Evolutionary conservation across 306 rosid species (phyloP), one percentile per base, ranked within the genome.

Genomic region (Pyrus pyrifolia): DNA sequence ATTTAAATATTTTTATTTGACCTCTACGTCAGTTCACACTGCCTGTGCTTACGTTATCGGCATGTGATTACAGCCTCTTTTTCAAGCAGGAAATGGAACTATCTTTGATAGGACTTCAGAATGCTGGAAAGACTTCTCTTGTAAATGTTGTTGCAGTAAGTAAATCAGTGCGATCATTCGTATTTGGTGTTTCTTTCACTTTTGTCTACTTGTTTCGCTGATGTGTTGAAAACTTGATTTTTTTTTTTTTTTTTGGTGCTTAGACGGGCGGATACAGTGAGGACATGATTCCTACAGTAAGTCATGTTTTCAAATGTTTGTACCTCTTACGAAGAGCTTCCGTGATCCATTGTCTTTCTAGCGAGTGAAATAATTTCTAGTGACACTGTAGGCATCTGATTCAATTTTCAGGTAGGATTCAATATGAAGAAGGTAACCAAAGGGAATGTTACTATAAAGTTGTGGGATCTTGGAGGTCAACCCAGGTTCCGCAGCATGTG

Each of bases 401-500:
- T 79, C 74, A 78, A 61, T 87, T 78, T 85, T 72, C 87, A 93
- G 96, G 97, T 93, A 57, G 97, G 97, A 82, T 93, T 93, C 84
- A 93, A 93, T 81, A 93, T 90, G 97, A 87, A 87, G 82, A 93
- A 93, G 79, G 97, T 93, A 21, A 93, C 97, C 53, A 93, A 93
- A 82, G 97, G 97, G 79, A 93, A 93, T 74, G 97, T 93, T 45
- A 93, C 97, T 14, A 93, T 93, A 45, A 93, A 93, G 84, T 86
- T 93, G 86, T 93, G 97, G 97, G 97, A 93, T 89, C 94, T 93
- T 78, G 97, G 97, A 82, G 97, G 97, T 45, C 97, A 93, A 73
- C 97, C 97, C 70, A 89, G 97, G 84, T 93, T 93, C 84, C 96
- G 96, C 83, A 93, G 96, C 91, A 90, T 90, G 97, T 93, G 97